Evolutionary conservation across 1,139 yeast species (phyloP).

Genomic region (Saccharomyces hybrid): DNA sequence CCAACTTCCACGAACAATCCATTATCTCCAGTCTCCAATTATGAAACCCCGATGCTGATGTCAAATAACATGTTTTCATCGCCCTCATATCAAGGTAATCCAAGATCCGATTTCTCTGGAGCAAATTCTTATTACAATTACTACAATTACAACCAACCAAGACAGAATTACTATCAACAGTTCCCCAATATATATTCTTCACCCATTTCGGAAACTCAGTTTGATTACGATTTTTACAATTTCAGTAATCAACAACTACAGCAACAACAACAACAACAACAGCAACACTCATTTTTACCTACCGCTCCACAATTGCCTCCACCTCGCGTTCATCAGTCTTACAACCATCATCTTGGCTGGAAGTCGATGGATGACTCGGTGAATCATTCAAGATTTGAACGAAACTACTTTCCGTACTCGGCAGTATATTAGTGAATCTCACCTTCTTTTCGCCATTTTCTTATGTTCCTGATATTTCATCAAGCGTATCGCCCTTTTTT

Average conservation of each 20-base stretch:
- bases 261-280: not conserved
- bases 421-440: slow-evolving; percentile 3
- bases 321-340: not conserved
- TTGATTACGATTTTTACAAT: slow-evolving; percentile 17
- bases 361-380: not conserved
- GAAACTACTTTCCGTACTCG: slow-evolving; percentile 3
- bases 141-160: slow-evolving; percentile 1
- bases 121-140: slow-evolving; percentile 2
- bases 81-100: slow-evolving; percentile 14
- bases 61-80: slow-evolving; percentile 20
- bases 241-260: slow-evolving; percentile 7
- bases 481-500: not conserved
- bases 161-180: not conserved
- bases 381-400: not conserved
- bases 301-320: slow-evolving; percentile 1
- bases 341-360: not conserved
- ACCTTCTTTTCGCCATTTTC: too few relatives aligned
- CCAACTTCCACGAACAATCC: slow-evolving; percentile 13
- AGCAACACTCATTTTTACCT: not conserved
- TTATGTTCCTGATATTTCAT: too few relatives aligned
- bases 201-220: slow-evolving; percentile 7
- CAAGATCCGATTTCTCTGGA: slow-evolving; percentile 4
- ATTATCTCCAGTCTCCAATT: slow-evolving; percentile 14
- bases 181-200: slow-evolving; percentile 3
- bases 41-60: slow-evolving; percentile 18